Evolutionary conservation across 2,329 filamentous ascomycete species (phyloP).

Genomic region (Monilinia fructicola): DNA sequence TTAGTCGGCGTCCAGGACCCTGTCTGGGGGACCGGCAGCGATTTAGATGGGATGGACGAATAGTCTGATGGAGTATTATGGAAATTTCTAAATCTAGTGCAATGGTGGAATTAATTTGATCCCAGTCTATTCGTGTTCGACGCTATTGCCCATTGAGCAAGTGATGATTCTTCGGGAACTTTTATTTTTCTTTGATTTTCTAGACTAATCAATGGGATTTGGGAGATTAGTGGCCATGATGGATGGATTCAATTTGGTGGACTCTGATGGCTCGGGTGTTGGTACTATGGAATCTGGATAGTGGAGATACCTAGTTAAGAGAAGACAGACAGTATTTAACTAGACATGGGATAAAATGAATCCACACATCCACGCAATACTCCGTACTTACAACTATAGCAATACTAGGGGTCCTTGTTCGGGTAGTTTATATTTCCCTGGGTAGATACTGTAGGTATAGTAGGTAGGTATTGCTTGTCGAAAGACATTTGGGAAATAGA

Average conservation of each 20-base stretch:
- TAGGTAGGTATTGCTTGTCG: not conserved
- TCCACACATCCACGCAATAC: not conserved
- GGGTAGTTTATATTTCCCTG: not conserved
- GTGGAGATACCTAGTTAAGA: not conserved
- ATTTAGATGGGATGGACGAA: slow-evolving; percentile 24
- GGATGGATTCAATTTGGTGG: not conserved
- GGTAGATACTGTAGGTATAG: not conserved
- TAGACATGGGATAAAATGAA: slow-evolving; percentile 9
- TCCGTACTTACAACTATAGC: not conserved
- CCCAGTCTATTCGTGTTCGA: slow-evolving; percentile 25
- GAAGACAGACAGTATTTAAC: not conserved
- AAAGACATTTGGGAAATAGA: not conserved
- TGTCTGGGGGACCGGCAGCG: slow-evolving; percentile 34
- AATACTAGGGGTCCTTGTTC: slow-evolving; percentile 10
- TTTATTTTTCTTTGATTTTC: slow-evolving; percentile 1
- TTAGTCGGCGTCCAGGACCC: slow-evolving; percentile 26
- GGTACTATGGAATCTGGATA: slow-evolving; percentile 16
- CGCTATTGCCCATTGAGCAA: slow-evolving; percentile 21
- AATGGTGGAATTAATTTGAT: slow-evolving; percentile 4
- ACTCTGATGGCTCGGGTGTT: not conserved
- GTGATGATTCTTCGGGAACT: slow-evolving; percentile 19
- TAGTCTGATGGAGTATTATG: slow-evolving; percentile 17
- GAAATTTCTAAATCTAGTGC: slow-evolving; percentile 31
- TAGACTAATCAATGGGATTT: slow-evolving; percentile 12
- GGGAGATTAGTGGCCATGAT: slow-evolving; percentile 14